These are phyloP conservation scores for Saccharomycopsis javanensis DNA, from an alignment of 805 yeast genomes.

Conservation along the genomic window DNA sequence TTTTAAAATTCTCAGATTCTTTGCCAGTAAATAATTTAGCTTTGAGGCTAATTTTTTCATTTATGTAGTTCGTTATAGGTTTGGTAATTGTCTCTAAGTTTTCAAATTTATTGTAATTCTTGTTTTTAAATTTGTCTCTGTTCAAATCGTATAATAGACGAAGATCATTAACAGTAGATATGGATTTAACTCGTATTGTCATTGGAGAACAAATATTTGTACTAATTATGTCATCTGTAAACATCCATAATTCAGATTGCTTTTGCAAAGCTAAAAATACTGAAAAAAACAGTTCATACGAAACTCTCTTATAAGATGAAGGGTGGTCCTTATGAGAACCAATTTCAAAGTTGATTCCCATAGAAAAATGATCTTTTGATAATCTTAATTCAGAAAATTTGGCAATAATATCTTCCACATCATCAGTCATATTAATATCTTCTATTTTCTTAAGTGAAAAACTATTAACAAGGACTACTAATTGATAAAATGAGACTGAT, in stretches of 20 bases:
- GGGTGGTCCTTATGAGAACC: not conserved
- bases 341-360: not conserved
- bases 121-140: not conserved
- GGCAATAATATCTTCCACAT: not conserved
- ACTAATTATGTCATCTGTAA: not conserved
- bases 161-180: not conserved
- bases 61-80: constrained; percentile 1
- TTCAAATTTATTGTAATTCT: not conserved
- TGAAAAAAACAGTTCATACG: constrained; percentile 3
- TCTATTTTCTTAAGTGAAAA: not conserved
- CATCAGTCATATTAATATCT: not conserved
- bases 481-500: not conserved
- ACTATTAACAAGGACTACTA: not conserved
- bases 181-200: constrained; percentile 2
- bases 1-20: not conserved
- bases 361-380: not conserved
- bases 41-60: not conserved
- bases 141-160: not conserved
- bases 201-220: constrained; percentile 8
- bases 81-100: not conserved
- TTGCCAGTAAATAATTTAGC: too few species aligned
- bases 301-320: not conserved
- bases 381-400: not conserved
- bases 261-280: constrained; percentile 9
- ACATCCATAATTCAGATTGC: constrained; percentile 12